Percentiles rank a stretch among this genome's conserved stretches.
These are phyloP conservation scores for Fusarium palustre DNA, from an alignment of 2,329 filamentous ascomycete genomes.

Conservation along the genomic window DNA sequence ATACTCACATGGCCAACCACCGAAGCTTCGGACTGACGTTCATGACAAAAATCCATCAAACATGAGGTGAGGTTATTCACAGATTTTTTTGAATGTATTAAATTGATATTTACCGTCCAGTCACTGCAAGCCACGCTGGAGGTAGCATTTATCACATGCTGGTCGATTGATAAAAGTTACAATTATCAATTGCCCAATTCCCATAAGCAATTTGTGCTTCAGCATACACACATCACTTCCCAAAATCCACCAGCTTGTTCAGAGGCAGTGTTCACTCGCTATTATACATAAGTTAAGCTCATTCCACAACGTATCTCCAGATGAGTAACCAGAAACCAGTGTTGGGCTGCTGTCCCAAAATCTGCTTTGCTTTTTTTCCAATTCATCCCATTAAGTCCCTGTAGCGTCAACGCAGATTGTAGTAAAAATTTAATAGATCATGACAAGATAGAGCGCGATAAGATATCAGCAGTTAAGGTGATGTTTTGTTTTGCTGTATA, in stretches of 20 bases:
- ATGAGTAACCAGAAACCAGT: constrained; percentile 47
- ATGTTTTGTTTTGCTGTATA: constrained; percentile 1
- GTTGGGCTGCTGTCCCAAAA: constrained; percentile 48
- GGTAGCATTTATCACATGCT: neutral
- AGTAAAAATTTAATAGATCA: constrained; percentile 26
- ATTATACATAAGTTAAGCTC: constrained; percentile 20
- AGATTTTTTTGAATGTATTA: neutral
- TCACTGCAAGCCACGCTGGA: neutral
- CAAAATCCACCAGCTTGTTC: constrained; percentile 31
- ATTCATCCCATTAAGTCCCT: constrained; percentile 32
- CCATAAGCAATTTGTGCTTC: constrained; percentile 10
- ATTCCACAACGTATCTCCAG: constrained; percentile 7
- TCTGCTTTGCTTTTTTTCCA: constrained; percentile 33
- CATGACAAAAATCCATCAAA: constrained; percentile 18
- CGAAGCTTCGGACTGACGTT: neutral
- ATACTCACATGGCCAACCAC: constrained; percentile 40
- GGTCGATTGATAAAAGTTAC: neutral
- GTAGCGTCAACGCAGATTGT: constrained; percentile 38
- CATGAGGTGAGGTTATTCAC: constrained; percentile 33
- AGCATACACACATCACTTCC: constrained; percentile 24
- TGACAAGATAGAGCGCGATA: constrained; percentile 14
- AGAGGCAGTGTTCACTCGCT: constrained; percentile 20
- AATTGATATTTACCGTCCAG: neutral
- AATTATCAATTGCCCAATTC: neutral
- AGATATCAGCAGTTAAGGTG: constrained; percentile 3